Evolutionary conservation across 495 filamentous ascomycete genomes (phyloP).

Genomic region (Cercophora sp.): DNA sequence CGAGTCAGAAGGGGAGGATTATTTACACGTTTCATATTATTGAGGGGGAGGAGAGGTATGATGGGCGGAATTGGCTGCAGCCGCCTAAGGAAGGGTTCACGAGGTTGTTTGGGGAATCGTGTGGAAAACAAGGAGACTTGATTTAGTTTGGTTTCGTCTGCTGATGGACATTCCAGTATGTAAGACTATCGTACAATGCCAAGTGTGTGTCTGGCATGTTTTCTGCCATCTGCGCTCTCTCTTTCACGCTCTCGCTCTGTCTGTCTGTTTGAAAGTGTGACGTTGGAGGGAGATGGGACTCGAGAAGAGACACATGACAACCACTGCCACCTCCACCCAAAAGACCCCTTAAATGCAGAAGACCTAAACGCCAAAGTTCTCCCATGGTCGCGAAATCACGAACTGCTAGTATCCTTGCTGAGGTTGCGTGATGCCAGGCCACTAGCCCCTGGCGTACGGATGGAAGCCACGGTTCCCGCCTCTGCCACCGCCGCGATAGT

Average conservation of each 20-base stretch:
- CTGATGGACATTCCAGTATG: neutral
- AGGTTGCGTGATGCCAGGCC: neutral
- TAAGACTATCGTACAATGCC: neutral
- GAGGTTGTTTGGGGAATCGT: constrained; percentile 48
- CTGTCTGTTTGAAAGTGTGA: too few species aligned
- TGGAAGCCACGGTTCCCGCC: constrained; percentile 73
- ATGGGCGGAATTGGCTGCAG: constrained; percentile 89
- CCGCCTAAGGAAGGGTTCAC: constrained; percentile 75
- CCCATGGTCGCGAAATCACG: too few species aligned
- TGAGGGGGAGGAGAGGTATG: constrained; percentile 74
- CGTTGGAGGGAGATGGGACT: too few species aligned
- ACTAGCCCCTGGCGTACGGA: constrained; percentile 57
- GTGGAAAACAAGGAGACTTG: neutral
- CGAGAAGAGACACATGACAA: too few species aligned
- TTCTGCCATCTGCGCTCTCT: too few species aligned
- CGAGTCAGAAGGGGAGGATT: constrained; percentile 76
- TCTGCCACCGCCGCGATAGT: constrained; percentile 91
- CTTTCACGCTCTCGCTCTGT: too few species aligned
- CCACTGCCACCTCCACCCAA: too few species aligned
- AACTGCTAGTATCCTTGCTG: neutral
- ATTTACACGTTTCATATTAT: constrained; percentile 99
- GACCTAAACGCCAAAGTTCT: too few species aligned
- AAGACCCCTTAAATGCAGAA: too few species aligned
- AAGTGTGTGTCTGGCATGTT: too few species aligned
- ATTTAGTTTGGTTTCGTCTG: neutral